phyloP scores from a whole-genome alignment of 257 asterid species.

The Rhazya stricta region DNA sequence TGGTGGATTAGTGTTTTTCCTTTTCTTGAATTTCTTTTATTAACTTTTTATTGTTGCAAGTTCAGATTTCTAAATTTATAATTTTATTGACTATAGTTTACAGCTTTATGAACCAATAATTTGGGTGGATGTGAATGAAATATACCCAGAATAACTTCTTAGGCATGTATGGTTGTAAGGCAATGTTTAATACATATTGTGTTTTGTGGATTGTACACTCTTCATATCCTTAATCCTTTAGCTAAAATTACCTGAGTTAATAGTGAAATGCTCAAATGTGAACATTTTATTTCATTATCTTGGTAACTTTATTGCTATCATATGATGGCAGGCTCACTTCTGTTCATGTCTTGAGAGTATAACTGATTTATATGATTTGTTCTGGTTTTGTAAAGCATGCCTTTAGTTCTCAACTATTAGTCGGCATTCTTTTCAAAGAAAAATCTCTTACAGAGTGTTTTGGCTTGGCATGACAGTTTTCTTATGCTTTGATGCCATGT shows the following conservation, averaged over 20 bases:
- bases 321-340: background rate
- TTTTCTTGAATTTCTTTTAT: too few relatives aligned
- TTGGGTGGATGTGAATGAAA: background rate
- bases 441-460: background rate
- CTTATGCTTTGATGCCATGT: background rate
- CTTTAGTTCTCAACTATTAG: background rate
- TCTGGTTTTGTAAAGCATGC: background rate
- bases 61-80: too few relatives aligned
- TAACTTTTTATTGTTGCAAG: too few relatives aligned
- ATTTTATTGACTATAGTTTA: too few relatives aligned
- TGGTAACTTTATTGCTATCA: background rate
- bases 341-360: too few relatives aligned
- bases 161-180: background rate
- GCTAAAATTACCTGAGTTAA: too few relatives aligned
- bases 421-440: background rate
- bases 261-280: too few relatives aligned
- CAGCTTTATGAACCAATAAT: background rate
- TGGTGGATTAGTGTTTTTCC: too few relatives aligned
- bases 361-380: too few relatives aligned
- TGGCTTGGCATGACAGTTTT: background rate
- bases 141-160: background rate
- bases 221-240: background rate
- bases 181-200: too few relatives aligned
- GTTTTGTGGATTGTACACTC: background rate
- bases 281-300: too few relatives aligned